phyloP scores from a whole-genome alignment of 1,284 basidiomycete species.

The Cutaneotrichosporon sp. region DNA sequence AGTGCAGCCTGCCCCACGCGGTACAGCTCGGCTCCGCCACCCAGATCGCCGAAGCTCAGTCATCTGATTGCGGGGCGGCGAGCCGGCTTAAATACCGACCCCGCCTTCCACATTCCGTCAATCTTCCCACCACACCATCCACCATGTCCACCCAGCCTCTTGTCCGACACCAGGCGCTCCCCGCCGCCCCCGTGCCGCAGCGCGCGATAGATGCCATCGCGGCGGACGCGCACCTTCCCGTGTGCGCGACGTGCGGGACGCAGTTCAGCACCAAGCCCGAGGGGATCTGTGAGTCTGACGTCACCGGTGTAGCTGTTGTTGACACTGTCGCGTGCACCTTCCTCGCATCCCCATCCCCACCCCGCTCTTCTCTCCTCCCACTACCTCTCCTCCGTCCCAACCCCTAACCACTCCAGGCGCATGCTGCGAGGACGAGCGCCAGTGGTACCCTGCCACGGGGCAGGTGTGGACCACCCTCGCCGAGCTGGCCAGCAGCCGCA shows the following conservation, averaged over 20 bases:
- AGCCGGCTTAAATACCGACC: neutral
- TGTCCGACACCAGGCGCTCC: conserved; percentile 1
- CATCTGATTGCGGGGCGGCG: neutral
- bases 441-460: conserved; percentile 43
- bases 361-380: neutral
- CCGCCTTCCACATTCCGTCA: too few species aligned
- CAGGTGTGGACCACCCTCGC: conserved; percentile 47
- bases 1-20: too few species aligned
- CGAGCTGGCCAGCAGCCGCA: conserved; percentile 26
- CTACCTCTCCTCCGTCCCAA: neutral
- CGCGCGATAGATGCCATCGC: conserved; percentile 34
- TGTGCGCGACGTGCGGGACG: conserved; percentile 51
- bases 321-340: neutral
- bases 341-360: neutral
- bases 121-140: neutral
- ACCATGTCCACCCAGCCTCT: neutral
- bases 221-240: conserved; percentile 40
- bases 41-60: too few species aligned
- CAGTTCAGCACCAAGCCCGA: conserved; percentile 35
- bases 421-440: conserved; percentile 46
- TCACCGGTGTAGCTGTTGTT: neutral
- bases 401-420: conserved; percentile 25
- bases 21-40: too few species aligned
- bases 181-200: neutral
- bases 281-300: conserved; percentile 31